A percentile compares a stretch with the other conserved stretches of the same genome.
Conservation (phyloP, 2,329 filamentous ascomycete species). For the Curvularia sp. region DNA sequence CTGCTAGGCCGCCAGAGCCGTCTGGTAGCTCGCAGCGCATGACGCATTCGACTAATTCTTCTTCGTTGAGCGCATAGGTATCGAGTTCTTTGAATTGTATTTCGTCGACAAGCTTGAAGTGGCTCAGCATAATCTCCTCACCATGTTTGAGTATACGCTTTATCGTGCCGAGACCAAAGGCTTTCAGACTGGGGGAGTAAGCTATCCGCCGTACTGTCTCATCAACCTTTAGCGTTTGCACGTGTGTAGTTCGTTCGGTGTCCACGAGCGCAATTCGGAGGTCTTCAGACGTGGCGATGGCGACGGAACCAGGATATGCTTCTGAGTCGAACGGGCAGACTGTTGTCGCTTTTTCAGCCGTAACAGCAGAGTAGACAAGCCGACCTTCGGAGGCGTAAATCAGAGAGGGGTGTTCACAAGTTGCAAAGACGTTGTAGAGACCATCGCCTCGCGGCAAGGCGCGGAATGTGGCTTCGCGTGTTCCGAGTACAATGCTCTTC, state of each 20-base stretch:
- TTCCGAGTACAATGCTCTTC: slow-evolving; percentile 85
- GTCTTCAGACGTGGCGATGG: slow-evolving; percentile 77
- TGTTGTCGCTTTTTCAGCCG: slow-evolving; percentile 81
- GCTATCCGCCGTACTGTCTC: slow-evolving; percentile 87
- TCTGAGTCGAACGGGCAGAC: slow-evolving; percentile 84
- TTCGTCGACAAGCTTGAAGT: slow-evolving; percentile 91
- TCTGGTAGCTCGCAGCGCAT: slow-evolving; percentile 76
- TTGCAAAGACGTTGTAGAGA: slow-evolving; percentile 85
- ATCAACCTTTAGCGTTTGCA: slow-evolving; percentile 77
- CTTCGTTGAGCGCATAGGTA: slow-evolving; percentile 68
- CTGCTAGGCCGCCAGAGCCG: slow-evolving; percentile 63
- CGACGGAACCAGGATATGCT: slow-evolving; percentile 80
- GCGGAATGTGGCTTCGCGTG: slow-evolving; percentile 82
- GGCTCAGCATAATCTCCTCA: slow-evolving; percentile 77
- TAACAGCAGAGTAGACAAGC: slow-evolving; percentile 91
- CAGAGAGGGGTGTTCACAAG: slow-evolving; percentile 90
- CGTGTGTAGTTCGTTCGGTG: slow-evolving; percentile 84
- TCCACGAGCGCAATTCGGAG: slow-evolving; percentile 84
- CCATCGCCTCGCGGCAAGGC: slow-evolving; percentile 71
- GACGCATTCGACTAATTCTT: slow-evolving; percentile 85
- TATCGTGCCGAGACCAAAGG: slow-evolving; percentile 88
- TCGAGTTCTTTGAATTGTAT: slow-evolving; percentile 82
- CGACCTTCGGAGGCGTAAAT: slow-evolving; percentile 90
- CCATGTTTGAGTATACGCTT: slow-evolving; percentile 73
- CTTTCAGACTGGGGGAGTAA: slow-evolving; percentile 79